Percentiles rank a stretch among this genome's conserved stretches.
These are phyloP conservation scores for Epichloe festucae DNA, from an alignment of 2,329 filamentous ascomycete genomes.

Conservation along the genomic window DNA sequence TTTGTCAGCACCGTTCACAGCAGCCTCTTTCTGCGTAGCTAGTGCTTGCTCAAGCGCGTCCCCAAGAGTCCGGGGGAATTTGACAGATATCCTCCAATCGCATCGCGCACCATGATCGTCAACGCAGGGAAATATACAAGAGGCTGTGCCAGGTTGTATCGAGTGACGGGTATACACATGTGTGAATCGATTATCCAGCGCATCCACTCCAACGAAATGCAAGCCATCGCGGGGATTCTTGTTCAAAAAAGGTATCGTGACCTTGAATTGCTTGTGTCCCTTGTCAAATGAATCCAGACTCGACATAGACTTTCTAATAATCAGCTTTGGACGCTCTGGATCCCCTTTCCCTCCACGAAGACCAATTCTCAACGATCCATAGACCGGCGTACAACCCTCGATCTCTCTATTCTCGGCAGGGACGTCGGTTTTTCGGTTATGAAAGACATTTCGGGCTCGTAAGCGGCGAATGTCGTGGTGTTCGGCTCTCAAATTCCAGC, in stretches of 20 bases:
- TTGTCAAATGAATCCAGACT: slow-evolving; percentile 19
- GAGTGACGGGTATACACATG: slow-evolving; percentile 85
- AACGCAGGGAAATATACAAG: slow-evolving; percentile 89
- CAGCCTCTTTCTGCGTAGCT: slow-evolving; percentile 25
- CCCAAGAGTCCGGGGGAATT: slow-evolving; percentile 72
- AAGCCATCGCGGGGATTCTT: slow-evolving; percentile 70
- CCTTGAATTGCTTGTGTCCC: slow-evolving; percentile 33
- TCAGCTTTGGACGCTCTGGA: slow-evolving; percentile 27
- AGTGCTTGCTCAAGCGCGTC: slow-evolving; percentile 50
- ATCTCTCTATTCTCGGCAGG: slow-evolving; percentile 42
- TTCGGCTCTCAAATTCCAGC: slow-evolving; percentile 51
- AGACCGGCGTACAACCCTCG: slow-evolving; percentile 41
- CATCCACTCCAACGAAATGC: slow-evolving; percentile 79
- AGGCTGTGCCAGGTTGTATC: slow-evolving; percentile 63
- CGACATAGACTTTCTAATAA: slow-evolving; percentile 30
- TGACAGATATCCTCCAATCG: slow-evolving; percentile 80
- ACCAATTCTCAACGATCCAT: slow-evolving; percentile 37
- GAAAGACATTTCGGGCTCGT: slow-evolving; percentile 44
- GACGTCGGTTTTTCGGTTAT: slow-evolving; percentile 38
- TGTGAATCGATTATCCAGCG: slow-evolving; percentile 69
- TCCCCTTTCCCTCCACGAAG: slow-evolving; percentile 26
- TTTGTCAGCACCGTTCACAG: slow-evolving; percentile 20
- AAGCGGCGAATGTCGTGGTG: slow-evolving; percentile 65
- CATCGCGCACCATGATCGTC: slow-evolving; percentile 73
- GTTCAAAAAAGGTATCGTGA: slow-evolving; percentile 63